A percentile compares a stretch with the other conserved stretches of the same genome.
phyloP scores from a whole-genome alignment of 2,329 filamentous ascomycete genomes.

The Laburnicola sp. region DNA sequence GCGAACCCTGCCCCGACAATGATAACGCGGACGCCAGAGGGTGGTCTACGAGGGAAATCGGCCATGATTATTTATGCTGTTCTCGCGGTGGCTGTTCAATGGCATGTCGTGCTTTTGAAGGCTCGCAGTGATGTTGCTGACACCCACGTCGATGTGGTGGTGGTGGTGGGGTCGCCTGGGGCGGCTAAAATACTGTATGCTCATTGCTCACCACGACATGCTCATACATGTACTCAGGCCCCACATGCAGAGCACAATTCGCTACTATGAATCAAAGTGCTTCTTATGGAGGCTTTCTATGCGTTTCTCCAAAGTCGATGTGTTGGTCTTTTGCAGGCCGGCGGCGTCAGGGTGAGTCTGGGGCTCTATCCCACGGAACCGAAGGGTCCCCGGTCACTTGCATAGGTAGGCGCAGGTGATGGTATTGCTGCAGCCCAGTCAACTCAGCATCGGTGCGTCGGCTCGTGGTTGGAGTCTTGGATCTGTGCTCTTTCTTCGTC shows the following conservation, averaged over 20 bases:
- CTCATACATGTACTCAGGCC: neutral
- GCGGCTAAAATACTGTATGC: constrained; percentile 1
- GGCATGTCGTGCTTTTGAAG: neutral
- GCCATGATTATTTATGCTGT: constrained; percentile 11
- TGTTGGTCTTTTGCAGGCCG: no score
- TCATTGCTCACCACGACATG: neutral
- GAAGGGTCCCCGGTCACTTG: no score
- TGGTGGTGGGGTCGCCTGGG: constrained; percentile 1
- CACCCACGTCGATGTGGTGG: neutral
- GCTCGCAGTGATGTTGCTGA: constrained; percentile 2
- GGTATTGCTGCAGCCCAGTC: no score
- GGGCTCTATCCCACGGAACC: no score
- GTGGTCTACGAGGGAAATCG: constrained; percentile 21
- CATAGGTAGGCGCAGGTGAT: no score
- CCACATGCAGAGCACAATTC: neutral
- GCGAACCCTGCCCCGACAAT: constrained; percentile 59
- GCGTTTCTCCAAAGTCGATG: no score
- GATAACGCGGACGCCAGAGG: constrained; percentile 45
- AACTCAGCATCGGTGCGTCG: no score
- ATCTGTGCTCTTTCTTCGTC: no score
- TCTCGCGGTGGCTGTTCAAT: neutral
- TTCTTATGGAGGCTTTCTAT: no score
- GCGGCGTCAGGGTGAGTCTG: no score
- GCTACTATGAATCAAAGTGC: neutral
- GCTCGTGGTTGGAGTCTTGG: no score